Evolutionary conservation across 257 asterid species (phyloP).

Genomic region (Vinca minor): DNA sequence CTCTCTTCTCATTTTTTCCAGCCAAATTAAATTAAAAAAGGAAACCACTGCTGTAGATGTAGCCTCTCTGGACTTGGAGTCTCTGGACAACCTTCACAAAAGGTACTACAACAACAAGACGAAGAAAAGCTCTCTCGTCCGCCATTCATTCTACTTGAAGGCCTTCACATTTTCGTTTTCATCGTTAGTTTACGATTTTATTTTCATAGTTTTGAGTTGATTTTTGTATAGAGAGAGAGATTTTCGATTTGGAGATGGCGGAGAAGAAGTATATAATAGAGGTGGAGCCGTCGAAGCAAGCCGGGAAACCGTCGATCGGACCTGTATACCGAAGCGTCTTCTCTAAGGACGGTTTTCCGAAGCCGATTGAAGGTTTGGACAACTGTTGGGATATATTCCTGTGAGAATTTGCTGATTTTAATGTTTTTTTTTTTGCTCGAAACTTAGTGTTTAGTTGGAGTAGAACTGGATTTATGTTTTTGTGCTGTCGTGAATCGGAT

Average conservation of each 20-base stretch:
- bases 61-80: no score
- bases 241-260: conserved; percentile 37
- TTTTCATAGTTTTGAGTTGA: neutral
- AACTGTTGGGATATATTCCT: conserved; percentile 96
- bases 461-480: neutral
- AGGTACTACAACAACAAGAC: no score
- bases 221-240: neutral
- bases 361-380: conserved; percentile 58
- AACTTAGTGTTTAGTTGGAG: conserved; percentile 4
- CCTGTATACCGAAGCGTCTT: conserved; percentile 69
- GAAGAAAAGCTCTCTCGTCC: no score
- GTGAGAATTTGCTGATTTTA: conserved; percentile 28
- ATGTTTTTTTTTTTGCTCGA: neutral
- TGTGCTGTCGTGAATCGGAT: neutral
- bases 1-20: no score
- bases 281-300: conserved; percentile 75
- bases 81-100: no score
- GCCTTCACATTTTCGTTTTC: no score
- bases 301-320: conserved; percentile 77
- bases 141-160: no score
- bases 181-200: no score
- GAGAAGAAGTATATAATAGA: conserved; percentile 36
- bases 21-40: no score
- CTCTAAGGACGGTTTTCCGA: conserved; percentile 79
- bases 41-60: no score